Evolutionary conservation across 768 basidiomycete species (phyloP), one percentile per base, ranked within the genome.

Genomic region (Royoungia palumana): DNA sequence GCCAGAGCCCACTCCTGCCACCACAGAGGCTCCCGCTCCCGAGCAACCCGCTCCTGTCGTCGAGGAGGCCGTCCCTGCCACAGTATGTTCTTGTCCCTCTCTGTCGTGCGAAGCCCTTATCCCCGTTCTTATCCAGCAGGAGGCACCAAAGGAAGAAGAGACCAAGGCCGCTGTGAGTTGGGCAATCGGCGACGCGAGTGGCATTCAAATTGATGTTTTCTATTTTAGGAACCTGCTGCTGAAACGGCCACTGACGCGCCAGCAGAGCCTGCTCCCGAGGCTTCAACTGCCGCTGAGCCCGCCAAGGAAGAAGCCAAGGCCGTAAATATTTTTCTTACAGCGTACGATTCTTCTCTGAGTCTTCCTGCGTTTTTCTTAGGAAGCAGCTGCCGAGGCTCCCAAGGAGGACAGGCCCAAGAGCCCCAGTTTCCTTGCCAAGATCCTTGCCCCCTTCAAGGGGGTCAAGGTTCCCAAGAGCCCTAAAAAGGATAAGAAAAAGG

Each of bases 321-420:
- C 42, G 74, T 74, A 28, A 45, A 69, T 67, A 4, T 7, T 22
- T 44, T 43, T 32, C 25, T 41, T 54, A 55, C 22, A 52, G 55
- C 40, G 41, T 72, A 71, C 49, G 44, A 66, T 16, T 58, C 60
- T 50, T 71, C 69, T 11, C 36, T 6, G 12, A 14, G 41, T 21
- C 8, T 0, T 37, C 17, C 30, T 0, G n/a, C n/a, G n/a, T 35
- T 20, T 30, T 30, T 25, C 25, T 44, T 46, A 53, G 56, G 38
- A 72, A 75, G 73, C 73, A 16, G 74, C 85, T 64, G 72, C 74
- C 44, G 67, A 75, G 49, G 52, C 72, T 25, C 8, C 63, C 4
- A 84, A 85, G 80, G 89, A 89, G 75, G 84, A 89, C 57, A 77
- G 79, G 58, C 86, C 88, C 60, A 88, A 84, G 81, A 89, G 87